phyloP scores from a whole-genome alignment of 2,329 filamentous ascomycete genomes.

The Aspergillus calidoustus region DNA sequence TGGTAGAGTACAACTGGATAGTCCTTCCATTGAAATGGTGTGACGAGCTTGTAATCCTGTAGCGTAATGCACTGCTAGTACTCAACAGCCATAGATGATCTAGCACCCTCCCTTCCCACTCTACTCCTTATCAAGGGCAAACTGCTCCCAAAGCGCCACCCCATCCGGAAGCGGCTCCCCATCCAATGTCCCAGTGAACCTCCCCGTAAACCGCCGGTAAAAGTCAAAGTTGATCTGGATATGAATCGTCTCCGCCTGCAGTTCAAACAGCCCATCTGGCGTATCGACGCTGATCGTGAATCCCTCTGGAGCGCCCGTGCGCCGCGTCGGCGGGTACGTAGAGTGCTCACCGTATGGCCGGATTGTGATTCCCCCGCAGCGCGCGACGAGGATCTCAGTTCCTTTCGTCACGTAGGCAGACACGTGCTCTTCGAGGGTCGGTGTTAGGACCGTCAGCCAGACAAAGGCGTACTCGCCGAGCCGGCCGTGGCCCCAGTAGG shows the following conservation, averaged over 20 bases:
- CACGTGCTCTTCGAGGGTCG: background rate
- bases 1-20: too few relatives aligned
- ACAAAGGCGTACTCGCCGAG: constrained; percentile 2
- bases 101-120: too few relatives aligned
- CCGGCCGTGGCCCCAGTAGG: constrained; percentile 3
- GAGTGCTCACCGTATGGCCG: constrained; percentile 1
- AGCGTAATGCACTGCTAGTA: too few relatives aligned
- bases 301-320: background rate
- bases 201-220: background rate
- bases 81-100: too few relatives aligned
- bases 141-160: constrained; percentile 7
- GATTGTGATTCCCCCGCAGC: background rate
- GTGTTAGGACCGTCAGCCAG: background rate
- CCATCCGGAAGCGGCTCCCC: background rate
- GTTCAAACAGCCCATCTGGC: background rate
- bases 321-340: background rate
- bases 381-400: background rate
- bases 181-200: background rate
- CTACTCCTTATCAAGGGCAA: background rate
- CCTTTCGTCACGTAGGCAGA: constrained; percentile 5
- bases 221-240: background rate
- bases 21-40: too few relatives aligned
- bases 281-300: background rate
- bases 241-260: background rate
- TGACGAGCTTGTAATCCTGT: too few relatives aligned